Evolutionary conservation across 129 eudicot species (phyloP).

Genomic region (Lonicera japonica): DNA sequence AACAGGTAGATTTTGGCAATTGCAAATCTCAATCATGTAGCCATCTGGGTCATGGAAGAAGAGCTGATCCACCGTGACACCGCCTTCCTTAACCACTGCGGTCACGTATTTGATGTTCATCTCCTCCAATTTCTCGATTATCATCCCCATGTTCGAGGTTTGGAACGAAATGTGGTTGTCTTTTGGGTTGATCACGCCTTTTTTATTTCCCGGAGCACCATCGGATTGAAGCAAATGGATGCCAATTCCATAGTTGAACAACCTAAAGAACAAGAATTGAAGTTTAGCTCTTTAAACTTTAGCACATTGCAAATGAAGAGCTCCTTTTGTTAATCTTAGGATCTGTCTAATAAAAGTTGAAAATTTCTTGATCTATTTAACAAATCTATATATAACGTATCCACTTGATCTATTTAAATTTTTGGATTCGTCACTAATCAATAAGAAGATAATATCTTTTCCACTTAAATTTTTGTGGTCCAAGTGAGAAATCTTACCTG

Average conservation of each 20-base stretch:
- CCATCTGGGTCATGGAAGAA: constrained; percentile 86
- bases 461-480: too few relatives aligned
- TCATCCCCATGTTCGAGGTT: constrained; percentile 52
- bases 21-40: constrained; percentile 81
- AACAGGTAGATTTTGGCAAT: constrained; percentile 63
- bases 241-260: constrained; percentile 74
- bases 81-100: constrained; percentile 62
- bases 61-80: constrained; percentile 60
- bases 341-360: too few relatives aligned
- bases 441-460: too few relatives aligned
- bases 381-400: too few relatives aligned
- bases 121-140: constrained; percentile 38
- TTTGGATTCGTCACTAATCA: too few relatives aligned
- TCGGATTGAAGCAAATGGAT: constrained; percentile 64
- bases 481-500: too few relatives aligned
- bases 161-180: constrained; percentile 84
- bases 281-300: too few relatives aligned
- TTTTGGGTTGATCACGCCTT: constrained; percentile 59
- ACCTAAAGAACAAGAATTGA: constrained; percentile 25
- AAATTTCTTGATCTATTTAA: too few relatives aligned
- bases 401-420: too few relatives aligned
- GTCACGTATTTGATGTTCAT: constrained; percentile 49
- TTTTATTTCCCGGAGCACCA: constrained; percentile 27
- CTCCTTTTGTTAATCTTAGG: not conserved
- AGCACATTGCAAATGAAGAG: not conserved